These are phyloP conservation scores for Claviceps arundinis DNA, from an alignment of 2,329 filamentous ascomycete species.

Conservation along the genomic window DNA sequence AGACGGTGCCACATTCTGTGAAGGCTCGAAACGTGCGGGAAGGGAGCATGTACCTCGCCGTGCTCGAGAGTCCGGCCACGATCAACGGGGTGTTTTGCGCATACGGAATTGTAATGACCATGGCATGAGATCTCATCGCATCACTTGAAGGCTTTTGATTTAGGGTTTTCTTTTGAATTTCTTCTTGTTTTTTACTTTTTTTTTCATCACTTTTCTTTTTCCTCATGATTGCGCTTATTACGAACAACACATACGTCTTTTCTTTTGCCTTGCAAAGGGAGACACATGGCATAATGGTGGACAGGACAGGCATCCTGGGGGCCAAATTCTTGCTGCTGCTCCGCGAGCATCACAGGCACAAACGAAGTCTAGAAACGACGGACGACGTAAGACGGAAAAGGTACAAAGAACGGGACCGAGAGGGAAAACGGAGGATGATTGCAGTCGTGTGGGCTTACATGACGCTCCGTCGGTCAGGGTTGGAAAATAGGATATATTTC, in stretches of 20 bases:
- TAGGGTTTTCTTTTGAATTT: slow-evolving; percentile 7
- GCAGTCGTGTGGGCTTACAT: slow-evolving; percentile 3
- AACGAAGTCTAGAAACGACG: slow-evolving; percentile 4
- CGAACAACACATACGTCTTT: slow-evolving; percentile 7
- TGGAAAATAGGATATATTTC: slow-evolving; percentile 3
- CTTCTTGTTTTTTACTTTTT: slow-evolving; percentile 9
- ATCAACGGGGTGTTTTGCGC: neutral
- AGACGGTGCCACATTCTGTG: slow-evolving; percentile 70
- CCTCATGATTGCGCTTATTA: slow-evolving; percentile 20
- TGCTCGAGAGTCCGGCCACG: neutral
- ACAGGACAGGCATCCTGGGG: slow-evolving; percentile 6
- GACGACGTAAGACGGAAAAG: slow-evolving; percentile 1
- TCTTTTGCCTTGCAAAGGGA: slow-evolving; percentile 1
- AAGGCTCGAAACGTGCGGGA: slow-evolving; percentile 13
- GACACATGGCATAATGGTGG: slow-evolving; percentile 1
- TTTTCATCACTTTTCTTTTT: slow-evolving; percentile 17
- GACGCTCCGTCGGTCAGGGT: neutral
- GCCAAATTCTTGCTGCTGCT: neutral
- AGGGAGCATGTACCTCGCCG: neutral
- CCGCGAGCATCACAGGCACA: slow-evolving; percentile 7
- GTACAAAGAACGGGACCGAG: neutral
- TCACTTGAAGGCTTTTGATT: slow-evolving; percentile 21
- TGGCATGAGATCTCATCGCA: slow-evolving; percentile 3
- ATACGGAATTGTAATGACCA: slow-evolving; percentile 28
- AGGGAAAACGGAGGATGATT: neutral